Conservation (phyloP, 495 filamentous ascomycete genomes). For the Daldinia grandis region DNA sequence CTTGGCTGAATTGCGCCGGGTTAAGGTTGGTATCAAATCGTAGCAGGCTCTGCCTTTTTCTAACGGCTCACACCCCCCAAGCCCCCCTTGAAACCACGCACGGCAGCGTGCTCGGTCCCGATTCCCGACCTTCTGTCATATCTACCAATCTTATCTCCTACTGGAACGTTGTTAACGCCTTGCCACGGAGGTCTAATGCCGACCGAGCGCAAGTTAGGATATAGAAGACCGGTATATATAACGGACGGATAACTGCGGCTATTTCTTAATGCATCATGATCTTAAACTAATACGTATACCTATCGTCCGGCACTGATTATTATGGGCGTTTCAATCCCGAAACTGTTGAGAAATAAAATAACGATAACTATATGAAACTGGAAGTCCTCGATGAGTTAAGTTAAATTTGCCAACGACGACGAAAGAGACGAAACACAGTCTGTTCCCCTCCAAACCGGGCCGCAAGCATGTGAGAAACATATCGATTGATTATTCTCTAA, state of each 20-base stretch:
- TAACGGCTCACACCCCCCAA: background rate
- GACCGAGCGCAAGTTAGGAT: background rate
- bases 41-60: background rate
- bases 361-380: background rate
- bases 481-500: background rate
- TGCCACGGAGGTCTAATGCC: background rate
- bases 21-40: slow-evolving; percentile 7
- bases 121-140: slow-evolving; percentile 14
- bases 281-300: background rate
- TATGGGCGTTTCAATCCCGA: background rate
- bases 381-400: background rate
- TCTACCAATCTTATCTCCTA: background rate
- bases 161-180: background rate
- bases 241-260: background rate
- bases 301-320: background rate
- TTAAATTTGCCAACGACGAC: background rate
- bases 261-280: background rate
- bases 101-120: slow-evolving; percentile 25
- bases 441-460: background rate
- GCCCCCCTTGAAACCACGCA: slow-evolving; percentile 24
- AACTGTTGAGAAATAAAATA: background rate
- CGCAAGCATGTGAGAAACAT: background rate
- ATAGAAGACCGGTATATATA: background rate
- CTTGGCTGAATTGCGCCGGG: background rate
- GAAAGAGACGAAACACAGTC: background rate